Evolutionary conservation across 768 basidiomycete genomes (phyloP).

Genomic region (Mycena capillaripes): DNA sequence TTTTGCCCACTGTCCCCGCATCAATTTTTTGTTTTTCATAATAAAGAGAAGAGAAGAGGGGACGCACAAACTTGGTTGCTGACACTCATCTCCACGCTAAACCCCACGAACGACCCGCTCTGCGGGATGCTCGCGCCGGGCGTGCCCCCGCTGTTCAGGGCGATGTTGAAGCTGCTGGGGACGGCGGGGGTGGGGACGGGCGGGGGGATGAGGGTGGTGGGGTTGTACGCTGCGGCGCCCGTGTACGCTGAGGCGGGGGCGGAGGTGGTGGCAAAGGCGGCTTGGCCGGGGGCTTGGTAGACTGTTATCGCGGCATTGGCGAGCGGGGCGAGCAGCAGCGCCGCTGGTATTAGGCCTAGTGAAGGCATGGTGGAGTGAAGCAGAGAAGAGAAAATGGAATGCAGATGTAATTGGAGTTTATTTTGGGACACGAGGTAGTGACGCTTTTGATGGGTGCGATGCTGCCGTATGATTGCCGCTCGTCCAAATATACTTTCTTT

Average conservation of each 20-base stretch:
- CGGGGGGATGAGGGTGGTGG: conserved; percentile 63
- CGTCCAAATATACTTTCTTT: too few relatives aligned
- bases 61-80: background rate
- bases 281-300: conserved; percentile 3
- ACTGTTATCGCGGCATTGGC: background rate
- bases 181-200: conserved; percentile 60
- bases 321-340: background rate
- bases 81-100: background rate
- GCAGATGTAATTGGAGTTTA: too few relatives aligned
- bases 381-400: too few relatives aligned
- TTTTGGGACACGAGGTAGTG: too few relatives aligned
- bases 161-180: conserved; percentile 58
- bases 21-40: background rate
- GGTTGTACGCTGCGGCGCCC: conserved; percentile 46
- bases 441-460: too few relatives aligned
- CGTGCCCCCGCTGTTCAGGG: conserved; percentile 52
- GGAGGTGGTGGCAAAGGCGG: background rate
- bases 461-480: too few relatives aligned
- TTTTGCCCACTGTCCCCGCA: background rate
- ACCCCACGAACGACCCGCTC: background rate
- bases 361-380: too few relatives aligned
- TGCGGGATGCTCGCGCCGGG: conserved; percentile 52
- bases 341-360: too few relatives aligned
- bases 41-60: background rate
- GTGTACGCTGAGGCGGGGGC: background rate